These are phyloP conservation scores for Lentinula edodes DNA, from an alignment of 768 basidiomycete species.

Conservation along the genomic window DNA sequence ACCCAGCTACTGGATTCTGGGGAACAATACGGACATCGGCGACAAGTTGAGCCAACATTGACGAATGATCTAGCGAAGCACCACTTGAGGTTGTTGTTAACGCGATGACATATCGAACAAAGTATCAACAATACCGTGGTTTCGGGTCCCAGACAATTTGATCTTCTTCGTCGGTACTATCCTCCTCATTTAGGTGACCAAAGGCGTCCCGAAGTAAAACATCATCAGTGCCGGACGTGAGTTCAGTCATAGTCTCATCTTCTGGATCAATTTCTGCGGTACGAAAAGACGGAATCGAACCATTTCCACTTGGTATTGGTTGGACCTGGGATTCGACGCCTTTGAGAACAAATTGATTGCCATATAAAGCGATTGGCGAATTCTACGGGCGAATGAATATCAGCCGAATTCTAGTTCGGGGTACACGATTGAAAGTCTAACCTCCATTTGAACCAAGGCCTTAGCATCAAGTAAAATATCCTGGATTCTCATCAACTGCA, in stretches of 20 bases:
- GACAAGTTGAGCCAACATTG: not conserved
- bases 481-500: constrained; percentile 89
- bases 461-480: constrained; percentile 76
- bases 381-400: constrained; percentile 22
- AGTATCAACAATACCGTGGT: constrained; percentile 24
- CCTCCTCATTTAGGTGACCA: constrained; percentile 35
- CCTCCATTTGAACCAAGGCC: constrained; percentile 53
- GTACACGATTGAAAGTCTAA: constrained; percentile 22
- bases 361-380: constrained; percentile 32
- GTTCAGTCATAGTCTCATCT: constrained; percentile 63
- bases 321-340: constrained; percentile 15
- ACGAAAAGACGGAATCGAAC: not conserved
- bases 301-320: constrained; percentile 10
- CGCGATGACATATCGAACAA: not conserved
- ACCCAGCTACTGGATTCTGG: not conserved
- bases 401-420: not conserved
- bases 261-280: constrained; percentile 17
- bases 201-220: constrained; percentile 76
- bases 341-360: constrained; percentile 29
- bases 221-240: constrained; percentile 72
- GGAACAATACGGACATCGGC: not conserved
- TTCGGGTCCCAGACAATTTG: constrained; percentile 75
- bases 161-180: constrained; percentile 61
- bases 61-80: not conserved
- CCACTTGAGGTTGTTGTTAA: not conserved